Conservation (phyloP, 2,329 filamentous ascomycete genomes). For the Apiospora koreana region DNA sequence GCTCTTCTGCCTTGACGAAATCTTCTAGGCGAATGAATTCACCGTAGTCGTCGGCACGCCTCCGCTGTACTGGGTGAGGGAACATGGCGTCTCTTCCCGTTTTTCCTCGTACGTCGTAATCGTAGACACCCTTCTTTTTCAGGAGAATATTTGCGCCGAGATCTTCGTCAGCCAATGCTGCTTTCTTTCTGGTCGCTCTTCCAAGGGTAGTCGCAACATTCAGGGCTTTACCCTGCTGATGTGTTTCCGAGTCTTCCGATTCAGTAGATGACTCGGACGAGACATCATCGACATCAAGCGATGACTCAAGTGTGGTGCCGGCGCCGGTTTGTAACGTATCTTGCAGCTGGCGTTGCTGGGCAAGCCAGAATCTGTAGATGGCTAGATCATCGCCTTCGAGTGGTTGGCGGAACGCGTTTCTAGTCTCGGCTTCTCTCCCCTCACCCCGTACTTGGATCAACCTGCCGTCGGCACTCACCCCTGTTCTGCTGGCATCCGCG, state of each 20-base stretch:
- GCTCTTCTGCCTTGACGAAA: conserved; percentile 88
- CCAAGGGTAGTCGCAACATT: conserved; percentile 86
- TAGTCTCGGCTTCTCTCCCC: conserved; percentile 62
- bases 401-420: conserved; percentile 61
- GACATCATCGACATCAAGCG: conserved; percentile 77
- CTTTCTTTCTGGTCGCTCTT: conserved; percentile 81
- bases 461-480: conserved; percentile 40
- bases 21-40: conserved; percentile 93
- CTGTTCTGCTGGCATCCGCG: conserved; percentile 14
- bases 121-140: conserved; percentile 85
- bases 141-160: conserved; percentile 89
- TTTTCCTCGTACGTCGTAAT: conserved; percentile 89
- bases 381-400: conserved; percentile 75
- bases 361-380: conserved; percentile 89
- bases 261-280: conserved; percentile 83
- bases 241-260: conserved; percentile 85
- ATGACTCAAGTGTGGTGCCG: conserved; percentile 66
- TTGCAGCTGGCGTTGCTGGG: conserved; percentile 83
- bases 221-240: conserved; percentile 88
- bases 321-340: conserved; percentile 74
- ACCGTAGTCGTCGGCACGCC: conserved; percentile 86
- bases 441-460: conserved; percentile 68
- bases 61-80: conserved; percentile 78
- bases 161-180: conserved; percentile 85
- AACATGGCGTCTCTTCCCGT: conserved; percentile 93